A percentile compares a stretch with the other conserved stretches of the same genome.
Evolutionary conservation across 2,329 filamentous ascomycete species (phyloP).

Genomic region (Diaporthe amygdali): DNA sequence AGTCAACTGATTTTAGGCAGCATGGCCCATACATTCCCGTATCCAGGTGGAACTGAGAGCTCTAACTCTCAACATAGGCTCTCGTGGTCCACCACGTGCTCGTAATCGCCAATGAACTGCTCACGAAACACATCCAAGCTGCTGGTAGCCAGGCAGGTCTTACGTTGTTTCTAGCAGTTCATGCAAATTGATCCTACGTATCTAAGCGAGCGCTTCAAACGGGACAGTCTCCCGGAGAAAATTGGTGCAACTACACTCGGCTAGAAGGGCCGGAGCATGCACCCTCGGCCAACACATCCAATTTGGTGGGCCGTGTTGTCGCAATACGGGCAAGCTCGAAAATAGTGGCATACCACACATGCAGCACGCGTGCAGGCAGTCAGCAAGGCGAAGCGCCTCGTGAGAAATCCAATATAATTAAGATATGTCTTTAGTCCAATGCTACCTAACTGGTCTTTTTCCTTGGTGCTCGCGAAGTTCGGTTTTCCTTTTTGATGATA

Average conservation of each 20-base stretch:
- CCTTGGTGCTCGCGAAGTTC: background rate
- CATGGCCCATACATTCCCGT: background rate
- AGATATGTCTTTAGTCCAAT: background rate
- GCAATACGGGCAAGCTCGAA: conserved; percentile 4
- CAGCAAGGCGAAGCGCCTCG: background rate
- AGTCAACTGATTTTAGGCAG: conserved; percentile 6
- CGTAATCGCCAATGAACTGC: background rate
- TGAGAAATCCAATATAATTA: background rate
- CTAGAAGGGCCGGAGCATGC: conserved; percentile 2
- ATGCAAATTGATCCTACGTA: background rate
- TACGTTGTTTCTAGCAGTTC: background rate
- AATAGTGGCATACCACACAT: background rate
- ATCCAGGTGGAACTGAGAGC: background rate
- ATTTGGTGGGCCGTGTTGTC: background rate
- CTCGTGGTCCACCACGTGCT: background rate
- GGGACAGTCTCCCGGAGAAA: background rate
- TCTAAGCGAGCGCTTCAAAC: background rate
- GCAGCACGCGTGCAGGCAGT: conserved; percentile 1
- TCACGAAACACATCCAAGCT: background rate
- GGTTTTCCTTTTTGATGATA: background rate
- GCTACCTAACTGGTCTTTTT: background rate
- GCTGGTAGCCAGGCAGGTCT: background rate
- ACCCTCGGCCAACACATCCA: background rate
- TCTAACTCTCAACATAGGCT: background rate
- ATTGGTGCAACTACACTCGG: background rate